Conservation (phyloP, 805 yeast species). For the Ogataea chonburiensis region DNA sequence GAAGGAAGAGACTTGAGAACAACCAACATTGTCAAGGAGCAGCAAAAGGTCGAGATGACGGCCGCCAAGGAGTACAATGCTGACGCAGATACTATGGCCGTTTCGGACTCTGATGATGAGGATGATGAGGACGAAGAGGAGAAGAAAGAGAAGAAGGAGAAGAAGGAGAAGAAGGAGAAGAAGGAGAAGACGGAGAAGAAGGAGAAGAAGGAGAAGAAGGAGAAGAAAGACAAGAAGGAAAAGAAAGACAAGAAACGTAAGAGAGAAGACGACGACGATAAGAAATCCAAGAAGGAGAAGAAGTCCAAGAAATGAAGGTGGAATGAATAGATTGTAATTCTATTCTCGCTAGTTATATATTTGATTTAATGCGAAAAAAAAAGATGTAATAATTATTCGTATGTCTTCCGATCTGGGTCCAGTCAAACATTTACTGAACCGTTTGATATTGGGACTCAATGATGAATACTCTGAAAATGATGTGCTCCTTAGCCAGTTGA, state of each 20-base stretch:
- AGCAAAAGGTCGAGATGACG: conserved; percentile 80
- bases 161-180: conserved; percentile 32
- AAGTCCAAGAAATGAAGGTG: conserved; percentile 23
- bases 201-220: conserved; percentile 25
- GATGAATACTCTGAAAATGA: conserved; percentile 31
- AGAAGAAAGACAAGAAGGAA: conserved; percentile 24
- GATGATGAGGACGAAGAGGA: conserved; percentile 30
- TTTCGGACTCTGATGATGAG: conserved; percentile 32
- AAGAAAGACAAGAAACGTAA: conserved; percentile 11
- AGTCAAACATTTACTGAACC: conserved; percentile 26
- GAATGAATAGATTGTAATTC: conserved; percentile 22
- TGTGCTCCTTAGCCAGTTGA: conserved; percentile 14
- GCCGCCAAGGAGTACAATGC: conserved; percentile 89
- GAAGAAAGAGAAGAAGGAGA: conserved; percentile 27
- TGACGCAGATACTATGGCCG: conserved; percentile 78
- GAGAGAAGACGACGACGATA: conserved; percentile 11
- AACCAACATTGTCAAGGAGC: conserved; percentile 76
- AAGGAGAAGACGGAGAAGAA: conserved; percentile 32
- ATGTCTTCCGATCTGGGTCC: conserved; percentile 16
- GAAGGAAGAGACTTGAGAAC: conserved; percentile 97
- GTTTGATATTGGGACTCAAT: conserved; percentile 29
- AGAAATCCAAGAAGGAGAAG: conserved; percentile 18
- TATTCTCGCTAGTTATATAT: conserved; percentile 15
- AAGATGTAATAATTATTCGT: conserved; percentile 5
- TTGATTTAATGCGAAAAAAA: conserved; percentile 24